phyloP scores from a whole-genome alignment of 306 rosid genomes.

The Begonia masoniana region DNA sequence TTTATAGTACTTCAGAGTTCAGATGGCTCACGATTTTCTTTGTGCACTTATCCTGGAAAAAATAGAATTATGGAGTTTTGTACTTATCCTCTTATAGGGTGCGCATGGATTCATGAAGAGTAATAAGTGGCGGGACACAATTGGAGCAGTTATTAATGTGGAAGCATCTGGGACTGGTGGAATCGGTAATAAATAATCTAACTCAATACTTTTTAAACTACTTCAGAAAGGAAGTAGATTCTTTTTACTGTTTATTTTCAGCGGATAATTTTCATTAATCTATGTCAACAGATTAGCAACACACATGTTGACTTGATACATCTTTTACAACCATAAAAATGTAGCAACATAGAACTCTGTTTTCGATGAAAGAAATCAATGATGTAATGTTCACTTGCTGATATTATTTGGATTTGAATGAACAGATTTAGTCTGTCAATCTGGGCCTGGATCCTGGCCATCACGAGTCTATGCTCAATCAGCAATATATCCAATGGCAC shows the following conservation, averaged over 20 bases:
- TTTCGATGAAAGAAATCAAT: neutral
- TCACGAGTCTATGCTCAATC: constrained; percentile 75
- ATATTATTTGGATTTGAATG: constrained; percentile 9
- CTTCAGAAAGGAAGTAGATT: constrained; percentile 1
- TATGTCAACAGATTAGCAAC: no score
- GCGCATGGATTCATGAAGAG: constrained; percentile 95
- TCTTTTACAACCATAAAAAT: no score
- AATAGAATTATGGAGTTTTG: neutral
- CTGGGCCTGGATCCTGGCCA: constrained; percentile 98
- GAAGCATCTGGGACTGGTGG: constrained; percentile 95
- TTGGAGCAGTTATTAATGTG: constrained; percentile 87
- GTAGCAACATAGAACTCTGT: no score
- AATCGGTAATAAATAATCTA: constrained; percentile 45
- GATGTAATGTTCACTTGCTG: constrained; percentile 9
- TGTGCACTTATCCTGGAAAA: neutral
- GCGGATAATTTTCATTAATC: neutral
- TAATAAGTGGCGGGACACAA: constrained; percentile 70
- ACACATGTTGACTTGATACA: no score
- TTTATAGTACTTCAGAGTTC: neutral
- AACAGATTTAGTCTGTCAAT: constrained; percentile 93
- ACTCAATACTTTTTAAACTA: constrained; percentile 3
- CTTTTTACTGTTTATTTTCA: constrained; percentile 1
- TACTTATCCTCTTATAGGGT: constrained; percentile 38
- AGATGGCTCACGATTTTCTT: neutral
- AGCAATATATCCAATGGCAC: constrained; percentile 93